Conservation (phyloP, 352 stramenopile genomes). For the Globisporangium mamillatum region DNA sequence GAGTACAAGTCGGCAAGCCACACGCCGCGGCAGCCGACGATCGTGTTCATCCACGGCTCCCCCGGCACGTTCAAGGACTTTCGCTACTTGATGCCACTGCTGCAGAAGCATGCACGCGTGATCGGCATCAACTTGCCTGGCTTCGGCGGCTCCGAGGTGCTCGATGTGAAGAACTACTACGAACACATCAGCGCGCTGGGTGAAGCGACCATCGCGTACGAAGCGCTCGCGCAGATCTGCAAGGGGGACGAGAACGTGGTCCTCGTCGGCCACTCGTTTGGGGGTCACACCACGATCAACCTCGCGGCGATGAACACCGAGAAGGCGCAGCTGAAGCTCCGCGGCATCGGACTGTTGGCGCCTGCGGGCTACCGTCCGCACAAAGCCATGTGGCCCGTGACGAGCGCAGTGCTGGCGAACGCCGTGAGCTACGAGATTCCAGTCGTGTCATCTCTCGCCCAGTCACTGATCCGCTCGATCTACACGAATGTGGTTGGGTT, state of each 20-base stretch:
- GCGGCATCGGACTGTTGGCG: conserved; percentile 47
- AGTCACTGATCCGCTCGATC: conserved; percentile 29
- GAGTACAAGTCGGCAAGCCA: conserved; percentile 18
- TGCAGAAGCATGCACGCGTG: conserved; percentile 41
- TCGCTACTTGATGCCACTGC: conserved; percentile 53
- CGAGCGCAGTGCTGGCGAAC: neutral
- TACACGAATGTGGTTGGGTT: conserved; percentile 49
- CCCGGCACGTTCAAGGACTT: conserved; percentile 65
- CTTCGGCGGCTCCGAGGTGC: conserved; percentile 41
- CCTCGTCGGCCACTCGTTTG: conserved; percentile 17
- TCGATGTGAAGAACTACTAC: conserved; percentile 43
- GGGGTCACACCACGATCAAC: conserved; percentile 31
- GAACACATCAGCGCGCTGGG: conserved; percentile 38
- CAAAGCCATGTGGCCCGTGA: conserved; percentile 27
- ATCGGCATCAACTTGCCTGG: conserved; percentile 59
- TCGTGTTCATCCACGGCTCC: conserved; percentile 62
- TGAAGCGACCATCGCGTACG: conserved; percentile 33
- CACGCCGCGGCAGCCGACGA: conserved; percentile 23
- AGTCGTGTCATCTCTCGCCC: neutral
- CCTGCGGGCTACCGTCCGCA: conserved; percentile 47
- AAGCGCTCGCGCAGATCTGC: conserved; percentile 41
- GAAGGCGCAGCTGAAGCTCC: conserved; percentile 29
- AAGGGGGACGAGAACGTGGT: conserved; percentile 16
- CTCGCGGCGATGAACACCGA: conserved; percentile 40
- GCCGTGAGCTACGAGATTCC: neutral